Base-by-base conservation (phyloP, 371 early-diverging fungal genomes). In the Mortierella sp. region DNA sequence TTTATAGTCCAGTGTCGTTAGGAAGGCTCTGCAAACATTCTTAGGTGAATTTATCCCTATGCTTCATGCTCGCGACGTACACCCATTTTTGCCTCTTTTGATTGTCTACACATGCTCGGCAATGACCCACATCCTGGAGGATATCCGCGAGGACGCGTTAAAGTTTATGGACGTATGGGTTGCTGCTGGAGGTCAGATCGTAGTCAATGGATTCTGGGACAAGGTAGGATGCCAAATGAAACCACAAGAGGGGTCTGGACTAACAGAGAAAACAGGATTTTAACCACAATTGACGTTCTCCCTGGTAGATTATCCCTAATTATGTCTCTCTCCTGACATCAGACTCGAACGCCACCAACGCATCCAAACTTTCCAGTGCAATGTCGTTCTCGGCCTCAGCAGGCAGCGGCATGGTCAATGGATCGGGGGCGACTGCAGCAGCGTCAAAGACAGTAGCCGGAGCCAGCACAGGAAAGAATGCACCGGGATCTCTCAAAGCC, bases 61-160 rank as follows among this genome's bases (percentile, higher is more conserved):
- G 43, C 65, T 81, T 24, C 63, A 78, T 27, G 66, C 85, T 72
- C 81, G 84, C 24, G 90, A 92, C 24, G 51, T 95, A n/a, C 82
- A 84, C 34, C 94, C 95, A 6, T 95, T 97, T 73, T 70, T 91
- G 60, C 84, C 94, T 0, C 69, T 94, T 21, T 80, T 94, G 37
- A 81, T 93, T 50, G 90, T 93, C 11, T 95, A 92, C 64, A 88
- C 91, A 1, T 91, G 91, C 68, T 92, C 95, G 12, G 96, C 92
- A 50, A 93, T 95, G 92, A 94, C 95, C 6, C 96, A 95, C 73
- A 94, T 97, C 23, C 84, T 87, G 56, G 94, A 95, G 52, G 94
- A 93, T 76, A 87, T 97, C 37, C 83, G 95, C 9, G 72, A 86
- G 9, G 95, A 94, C 73, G 93, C 94, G 2, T 82, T 95, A 23